These are phyloP conservation scores for Peronospora belbahrii DNA, from an alignment of 352 stramenopile species.

Conservation along the genomic window DNA sequence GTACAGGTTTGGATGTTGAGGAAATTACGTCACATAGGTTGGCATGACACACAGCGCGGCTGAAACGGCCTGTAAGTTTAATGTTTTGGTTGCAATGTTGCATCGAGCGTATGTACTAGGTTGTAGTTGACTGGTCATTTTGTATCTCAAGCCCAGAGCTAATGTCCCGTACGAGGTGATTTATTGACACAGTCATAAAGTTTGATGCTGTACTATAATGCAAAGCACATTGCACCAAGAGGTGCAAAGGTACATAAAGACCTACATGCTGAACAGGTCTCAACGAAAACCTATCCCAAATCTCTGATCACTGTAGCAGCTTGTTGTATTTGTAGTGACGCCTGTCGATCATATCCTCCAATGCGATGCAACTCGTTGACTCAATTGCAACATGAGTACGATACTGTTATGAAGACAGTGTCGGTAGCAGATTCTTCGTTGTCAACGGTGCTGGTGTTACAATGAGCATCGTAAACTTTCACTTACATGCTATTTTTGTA, in stretches of 20 bases:
- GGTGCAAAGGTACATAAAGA: no score
- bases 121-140: constrained; percentile 6
- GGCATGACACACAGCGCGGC: neutral
- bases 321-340: no score
- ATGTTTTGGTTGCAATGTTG: constrained; percentile 11
- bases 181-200: constrained; percentile 14
- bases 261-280: no score
- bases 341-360: no score
- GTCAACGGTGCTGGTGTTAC: constrained; percentile 5
- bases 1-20: constrained; percentile 2
- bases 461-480: constrained; percentile 50
- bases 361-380: no score
- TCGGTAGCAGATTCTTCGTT: neutral
- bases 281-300: neutral
- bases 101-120: constrained; percentile 17
- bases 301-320: neutral
- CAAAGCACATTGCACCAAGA: constrained; percentile 9
- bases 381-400: neutral
- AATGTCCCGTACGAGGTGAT: constrained; percentile 6
- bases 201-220: constrained; percentile 4
- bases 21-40: neutral
- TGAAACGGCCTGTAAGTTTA: constrained; percentile 11
- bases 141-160: constrained; percentile 2
- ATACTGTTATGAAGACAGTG: neutral
- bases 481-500: constrained; percentile 61